Base-by-base conservation (phyloP, 2,329 filamentous ascomycete species). In the Cladobotryum protrusum region DNA sequence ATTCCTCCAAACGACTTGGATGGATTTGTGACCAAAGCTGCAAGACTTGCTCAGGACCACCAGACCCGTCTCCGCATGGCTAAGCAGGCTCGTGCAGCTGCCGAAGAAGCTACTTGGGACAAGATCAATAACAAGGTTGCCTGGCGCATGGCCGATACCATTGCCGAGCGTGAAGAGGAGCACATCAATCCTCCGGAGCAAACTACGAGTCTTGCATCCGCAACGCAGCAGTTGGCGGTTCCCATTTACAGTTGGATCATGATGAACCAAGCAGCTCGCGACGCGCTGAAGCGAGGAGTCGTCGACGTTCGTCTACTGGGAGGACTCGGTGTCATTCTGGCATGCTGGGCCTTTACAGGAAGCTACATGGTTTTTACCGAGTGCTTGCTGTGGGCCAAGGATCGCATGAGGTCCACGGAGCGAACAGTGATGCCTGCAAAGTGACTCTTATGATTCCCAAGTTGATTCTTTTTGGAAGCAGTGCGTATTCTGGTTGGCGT, bases 61-160 rank as follows among this genome's bases (percentile, higher is more conserved):
- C 49, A 55, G 0, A 62, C 79, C 14, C 72, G 80, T 7, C 45
- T 57, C 5, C 60, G 56, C 1, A 77, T 86, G 68, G 67, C 70
- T 2, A 50, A 52, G 0, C 68, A 72, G 8, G 76, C 81, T 1
- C 73, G 82, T 47, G 60, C 63, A 17, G 77, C 82, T 53, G 84
- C 83, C 0, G 77, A 78, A 52, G 73, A 82, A 44, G 82, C 79
- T 3, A 87, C 82, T 0, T 87, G 84, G 85, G 82, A 86, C 52
- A 83, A 78, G 67, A 85, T 87, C 64, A 85, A 85, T 67, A 84
- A 85, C 58, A 79, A 78, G 44, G 83, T 86, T 1, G 84, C 84
- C 3, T 81, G 80, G 75, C 76, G 79, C 50, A 79, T 87, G 67
- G 69, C 74, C 3, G 73, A 78, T 45, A 70, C 68, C n/a, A 76